Evolutionary conservation across 371 early-diverging fungal genomes (phyloP).

Genomic region (Thermomucor indicae-seudaticae): DNA sequence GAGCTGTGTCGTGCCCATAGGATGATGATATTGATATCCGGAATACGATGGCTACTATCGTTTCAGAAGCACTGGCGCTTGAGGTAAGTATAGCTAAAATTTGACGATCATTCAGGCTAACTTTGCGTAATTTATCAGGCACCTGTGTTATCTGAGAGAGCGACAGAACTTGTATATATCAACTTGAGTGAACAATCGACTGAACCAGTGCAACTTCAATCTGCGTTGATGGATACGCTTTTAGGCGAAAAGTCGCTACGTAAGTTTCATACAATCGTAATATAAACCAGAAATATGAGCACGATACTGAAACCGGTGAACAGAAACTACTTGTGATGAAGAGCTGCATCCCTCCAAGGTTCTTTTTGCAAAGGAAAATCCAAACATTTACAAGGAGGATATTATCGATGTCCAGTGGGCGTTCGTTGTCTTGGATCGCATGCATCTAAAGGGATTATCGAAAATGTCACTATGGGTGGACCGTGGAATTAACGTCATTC

Average conservation of each 20-base stretch:
- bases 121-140: conserved; percentile 9
- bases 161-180: conserved; percentile 51
- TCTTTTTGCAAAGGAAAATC: conserved; percentile 48
- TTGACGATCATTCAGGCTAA: background rate
- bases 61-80: conserved; percentile 48
- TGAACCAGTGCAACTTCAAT: conserved; percentile 17
- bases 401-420: conserved; percentile 51
- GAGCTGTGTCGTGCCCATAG: conserved; percentile 35
- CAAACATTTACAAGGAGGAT: conserved; percentile 54
- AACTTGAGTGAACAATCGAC: conserved; percentile 15
- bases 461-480: background rate
- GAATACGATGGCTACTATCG: conserved; percentile 49
- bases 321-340: conserved; percentile 19
- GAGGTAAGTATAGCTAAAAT: conserved; percentile 13
- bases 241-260: conserved; percentile 8
- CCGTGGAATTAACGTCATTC: too few species aligned
- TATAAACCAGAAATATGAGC: too few species aligned
- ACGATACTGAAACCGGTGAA: too few species aligned
- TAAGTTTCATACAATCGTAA: too few species aligned
- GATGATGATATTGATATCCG: conserved; percentile 79
- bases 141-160: conserved; percentile 47
- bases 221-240: conserved; percentile 17
- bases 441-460: conserved; percentile 10
- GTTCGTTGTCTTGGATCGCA: conserved; percentile 18
- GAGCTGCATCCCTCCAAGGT: conserved; percentile 24